Evolutionary conservation across 352 stramenopile genomes (phyloP).

Genomic region (Phytophthora ohioensis): DNA sequence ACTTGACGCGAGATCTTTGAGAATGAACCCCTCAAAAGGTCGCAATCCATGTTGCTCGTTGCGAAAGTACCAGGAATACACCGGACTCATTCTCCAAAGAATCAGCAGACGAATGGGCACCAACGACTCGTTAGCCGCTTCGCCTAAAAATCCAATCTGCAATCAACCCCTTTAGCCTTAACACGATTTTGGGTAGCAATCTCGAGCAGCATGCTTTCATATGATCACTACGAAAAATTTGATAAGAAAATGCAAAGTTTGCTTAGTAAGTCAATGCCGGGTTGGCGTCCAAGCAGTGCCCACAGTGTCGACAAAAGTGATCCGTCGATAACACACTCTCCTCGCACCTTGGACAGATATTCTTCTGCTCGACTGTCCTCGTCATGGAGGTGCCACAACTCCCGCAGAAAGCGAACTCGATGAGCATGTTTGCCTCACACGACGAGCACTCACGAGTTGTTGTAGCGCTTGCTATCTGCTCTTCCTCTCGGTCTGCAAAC

Average conservation of each 20-base stretch:
- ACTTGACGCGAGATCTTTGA: too few species aligned
- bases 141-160: too few species aligned
- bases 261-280: neutral
- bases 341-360: constrained; percentile 8
- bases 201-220: neutral
- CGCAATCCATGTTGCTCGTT: too few species aligned
- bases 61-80: neutral
- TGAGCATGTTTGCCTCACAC: neutral
- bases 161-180: too few species aligned
- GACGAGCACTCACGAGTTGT: neutral
- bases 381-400: constrained; percentile 5
- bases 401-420: constrained; percentile 13
- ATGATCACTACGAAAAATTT: neutral
- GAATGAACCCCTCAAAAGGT: too few species aligned
- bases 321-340: neutral
- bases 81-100: neutral
- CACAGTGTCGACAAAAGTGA: constrained; percentile 1
- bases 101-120: neutral
- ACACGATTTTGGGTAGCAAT: too few species aligned
- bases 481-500: constrained; percentile 23
- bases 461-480: neutral
- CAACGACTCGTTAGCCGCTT: neutral
- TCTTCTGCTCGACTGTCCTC: neutral
- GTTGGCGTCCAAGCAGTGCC: neutral
- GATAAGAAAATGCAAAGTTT: neutral